Evolutionary conservation across 2,329 filamentous ascomycete species (phyloP), one percentile per base, ranked within the genome.

Genomic region (Fusarium coicis): DNA sequence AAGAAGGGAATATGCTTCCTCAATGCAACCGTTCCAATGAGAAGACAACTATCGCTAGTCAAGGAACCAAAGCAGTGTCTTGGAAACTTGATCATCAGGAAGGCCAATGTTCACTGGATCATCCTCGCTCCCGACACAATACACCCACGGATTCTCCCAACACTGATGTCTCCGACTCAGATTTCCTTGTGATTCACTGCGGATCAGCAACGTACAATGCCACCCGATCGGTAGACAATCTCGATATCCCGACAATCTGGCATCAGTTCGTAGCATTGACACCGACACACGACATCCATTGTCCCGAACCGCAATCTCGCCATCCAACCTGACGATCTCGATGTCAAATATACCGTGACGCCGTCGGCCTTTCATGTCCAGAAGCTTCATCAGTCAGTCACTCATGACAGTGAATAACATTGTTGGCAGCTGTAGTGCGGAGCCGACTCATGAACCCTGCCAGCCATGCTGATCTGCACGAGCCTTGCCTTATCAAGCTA

Each of bases 391-490:
- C 18, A 11, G 7, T 37, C 18, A 15, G 7, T 12, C 11, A 26
- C 23, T 16, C 18, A 10, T 2, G 1, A 12, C 19, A 5, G 10
- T 12, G 5, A 37, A 53, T 18, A 39, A 53, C 4, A 28, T 21
- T 28, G 2, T 53, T 28, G 52, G 52, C 50, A 53, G 34, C 50
- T 53, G 23, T 16, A 18, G 39, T 56, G 53, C 53, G 53, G 53
- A 56, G 53, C 53, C 53, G 53, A 56, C 53, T 56, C 39, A 30
- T 43, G 5, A 56, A 19, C 37, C 26, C 28, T 44, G 11, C 21
- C 19, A 4, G 10, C 52, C 26, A 18, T 7, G 53, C 15, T 21
- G 53, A 56, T 56, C 53, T 11, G 12, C 53, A 46, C 16, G 14
- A 34, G 39, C 30, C n/a, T 34, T 56, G 6, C 53, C 4, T 7